These are phyloP conservation scores for Paragyromitra xinjiangensis DNA, from an alignment of 495 filamentous ascomycete species.

Conservation along the genomic window DNA sequence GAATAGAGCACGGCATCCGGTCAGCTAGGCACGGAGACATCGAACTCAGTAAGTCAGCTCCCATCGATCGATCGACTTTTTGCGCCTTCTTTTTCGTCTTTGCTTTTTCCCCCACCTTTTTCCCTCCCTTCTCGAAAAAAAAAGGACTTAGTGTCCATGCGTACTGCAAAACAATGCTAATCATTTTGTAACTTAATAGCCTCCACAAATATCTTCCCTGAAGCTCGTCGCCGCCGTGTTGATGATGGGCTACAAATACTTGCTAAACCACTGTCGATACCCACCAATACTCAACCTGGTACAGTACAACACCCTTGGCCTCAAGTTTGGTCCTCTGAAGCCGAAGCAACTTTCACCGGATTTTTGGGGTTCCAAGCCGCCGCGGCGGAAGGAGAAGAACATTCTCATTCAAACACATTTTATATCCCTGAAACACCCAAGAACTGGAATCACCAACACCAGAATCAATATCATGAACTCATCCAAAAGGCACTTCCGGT, in stretches of 20 bases:
- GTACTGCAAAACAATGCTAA: conserved; percentile 16
- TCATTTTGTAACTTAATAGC: conserved; percentile 5
- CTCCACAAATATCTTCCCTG: conserved; percentile 18
- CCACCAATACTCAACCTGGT: not conserved
- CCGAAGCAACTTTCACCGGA: conserved; percentile 45
- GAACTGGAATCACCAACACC: conserved; percentile 48
- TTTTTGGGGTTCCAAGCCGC: conserved; percentile 53
- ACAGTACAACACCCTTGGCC: conserved; percentile 24
- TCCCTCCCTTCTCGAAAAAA: not conserved
- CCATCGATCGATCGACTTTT: not conserved
- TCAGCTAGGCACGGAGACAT: not conserved
- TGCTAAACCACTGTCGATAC: not conserved
- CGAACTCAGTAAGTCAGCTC: conserved; percentile 9
- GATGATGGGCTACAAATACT: not conserved
- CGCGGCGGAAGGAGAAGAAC: conserved; percentile 52
- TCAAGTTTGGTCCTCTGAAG: conserved; percentile 35
- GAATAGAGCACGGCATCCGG: conserved; percentile 18
- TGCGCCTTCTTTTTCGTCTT: not conserved
- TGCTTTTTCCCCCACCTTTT: not conserved
- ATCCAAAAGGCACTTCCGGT: conserved; percentile 34
- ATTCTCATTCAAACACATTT: conserved; percentile 35
- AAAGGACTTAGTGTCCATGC: not conserved
- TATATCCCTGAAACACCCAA: conserved; percentile 41
- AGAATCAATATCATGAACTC: conserved; percentile 44
- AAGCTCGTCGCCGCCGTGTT: conserved; percentile 32